Conservation (phyloP, 352 stramenopile species). For the Phytophthora pluvialis region DNA sequence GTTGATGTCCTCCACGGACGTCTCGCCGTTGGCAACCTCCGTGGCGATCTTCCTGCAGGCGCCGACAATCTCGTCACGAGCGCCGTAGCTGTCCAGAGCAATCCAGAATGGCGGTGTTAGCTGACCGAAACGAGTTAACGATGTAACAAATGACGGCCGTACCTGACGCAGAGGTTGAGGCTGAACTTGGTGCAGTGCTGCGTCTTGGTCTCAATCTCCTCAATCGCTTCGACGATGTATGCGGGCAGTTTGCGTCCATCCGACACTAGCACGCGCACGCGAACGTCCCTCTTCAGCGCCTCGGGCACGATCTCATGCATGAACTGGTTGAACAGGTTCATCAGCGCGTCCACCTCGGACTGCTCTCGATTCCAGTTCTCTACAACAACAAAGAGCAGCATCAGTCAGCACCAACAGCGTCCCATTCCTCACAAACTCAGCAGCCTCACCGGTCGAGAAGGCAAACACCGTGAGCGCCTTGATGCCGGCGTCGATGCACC, state of each 20-base stretch:
- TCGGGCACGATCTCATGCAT: constrained; percentile 94
- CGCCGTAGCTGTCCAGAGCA: constrained; percentile 90
- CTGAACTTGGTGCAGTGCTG: constrained; percentile 78
- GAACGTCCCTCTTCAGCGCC: constrained; percentile 89
- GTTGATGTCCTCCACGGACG: constrained; percentile 74
- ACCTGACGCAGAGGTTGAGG: constrained; percentile 89
- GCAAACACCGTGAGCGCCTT: constrained; percentile 94
- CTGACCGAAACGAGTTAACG: constrained; percentile 1
- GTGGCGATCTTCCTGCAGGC: constrained; percentile 90
- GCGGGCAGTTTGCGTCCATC: constrained; percentile 73
- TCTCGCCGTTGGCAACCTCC: constrained; percentile 76
- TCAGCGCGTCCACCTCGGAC: constrained; percentile 91
- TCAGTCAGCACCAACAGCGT: constrained; percentile 3
- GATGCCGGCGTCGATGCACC: constrained; percentile 94
- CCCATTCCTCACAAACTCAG: not conserved
- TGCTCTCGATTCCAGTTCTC: constrained; percentile 95
- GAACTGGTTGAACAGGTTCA: constrained; percentile 96
- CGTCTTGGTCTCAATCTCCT: constrained; percentile 90
- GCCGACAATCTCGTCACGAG: constrained; percentile 95
- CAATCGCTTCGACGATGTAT: constrained; percentile 72
- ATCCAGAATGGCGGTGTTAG: constrained; percentile 29
- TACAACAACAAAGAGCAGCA: constrained; percentile 26
- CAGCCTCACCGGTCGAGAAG: constrained; percentile 89
- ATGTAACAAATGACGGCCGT: constrained; percentile 6
- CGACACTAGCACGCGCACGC: constrained; percentile 92